These are phyloP conservation scores for Byssochlamys sp. DNA, from an alignment of 2,329 filamentous ascomycete genomes.

Conservation along the genomic window DNA sequence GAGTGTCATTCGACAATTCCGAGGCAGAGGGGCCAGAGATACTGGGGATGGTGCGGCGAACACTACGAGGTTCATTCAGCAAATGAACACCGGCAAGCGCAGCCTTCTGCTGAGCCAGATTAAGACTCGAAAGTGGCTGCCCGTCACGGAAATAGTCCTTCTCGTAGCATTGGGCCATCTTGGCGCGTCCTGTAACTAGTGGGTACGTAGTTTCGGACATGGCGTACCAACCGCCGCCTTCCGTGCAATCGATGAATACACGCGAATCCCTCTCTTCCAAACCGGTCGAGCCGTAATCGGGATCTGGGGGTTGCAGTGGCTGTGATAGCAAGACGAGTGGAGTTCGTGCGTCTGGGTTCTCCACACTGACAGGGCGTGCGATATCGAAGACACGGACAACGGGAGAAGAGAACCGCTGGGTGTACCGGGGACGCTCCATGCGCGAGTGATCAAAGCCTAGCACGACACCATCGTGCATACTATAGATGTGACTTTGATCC, in stretches of 20 bases:
- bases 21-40: constrained; percentile 32
- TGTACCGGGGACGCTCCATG: constrained; percentile 51
- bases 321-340: constrained; percentile 80
- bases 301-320: constrained; percentile 54
- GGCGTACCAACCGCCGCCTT: constrained; percentile 84
- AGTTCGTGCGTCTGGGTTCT: constrained; percentile 50
- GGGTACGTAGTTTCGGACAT: constrained; percentile 81
- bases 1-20: constrained; percentile 28
- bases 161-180: constrained; percentile 48
- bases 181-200: constrained; percentile 63
- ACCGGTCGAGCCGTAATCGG: constrained; percentile 26
- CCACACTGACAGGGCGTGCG: constrained; percentile 60
- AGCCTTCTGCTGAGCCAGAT: constrained; percentile 44
- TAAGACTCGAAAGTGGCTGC: constrained; percentile 30
- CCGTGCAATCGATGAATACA: constrained; percentile 79
- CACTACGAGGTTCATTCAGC: constrained; percentile 40
- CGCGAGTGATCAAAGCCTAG: constrained; percentile 65
- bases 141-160: constrained; percentile 37
- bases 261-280: constrained; percentile 49
- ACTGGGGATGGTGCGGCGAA: constrained; percentile 33
- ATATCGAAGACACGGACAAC: constrained; percentile 86
- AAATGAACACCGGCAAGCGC: constrained; percentile 64
- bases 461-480: constrained; percentile 72
- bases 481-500: constrained; percentile 82
- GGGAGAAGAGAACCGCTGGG: constrained; percentile 61